These are phyloP conservation scores for Starmerella riodocensis DNA, from an alignment of 805 yeast genomes.

Conservation along the genomic window DNA sequence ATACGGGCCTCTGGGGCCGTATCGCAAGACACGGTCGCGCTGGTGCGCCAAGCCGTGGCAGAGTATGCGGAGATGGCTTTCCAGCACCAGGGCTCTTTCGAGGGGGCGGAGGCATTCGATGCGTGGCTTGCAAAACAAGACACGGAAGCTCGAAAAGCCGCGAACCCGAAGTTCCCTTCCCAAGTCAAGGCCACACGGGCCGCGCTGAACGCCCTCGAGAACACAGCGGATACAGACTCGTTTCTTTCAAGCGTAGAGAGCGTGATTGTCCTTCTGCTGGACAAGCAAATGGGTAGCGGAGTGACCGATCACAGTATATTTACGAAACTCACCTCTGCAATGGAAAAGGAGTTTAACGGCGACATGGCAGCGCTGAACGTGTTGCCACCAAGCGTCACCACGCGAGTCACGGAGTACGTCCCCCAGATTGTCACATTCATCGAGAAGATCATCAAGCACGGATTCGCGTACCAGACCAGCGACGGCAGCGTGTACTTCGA, in stretches of 20 bases:
- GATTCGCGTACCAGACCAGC: slow-evolving; percentile 66
- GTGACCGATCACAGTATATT: slow-evolving; percentile 79
- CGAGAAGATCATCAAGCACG: slow-evolving; percentile 56
- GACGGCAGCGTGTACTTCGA: slow-evolving; percentile 97
- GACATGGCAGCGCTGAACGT: slow-evolving; percentile 84
- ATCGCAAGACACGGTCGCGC: slow-evolving; percentile 26
- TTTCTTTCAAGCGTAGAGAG: slow-evolving; percentile 51
- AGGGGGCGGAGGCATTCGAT: slow-evolving; percentile 29
- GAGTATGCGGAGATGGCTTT: slow-evolving; percentile 31
- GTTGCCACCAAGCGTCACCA: slow-evolving; percentile 67
- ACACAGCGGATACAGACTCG: slow-evolving; percentile 18
- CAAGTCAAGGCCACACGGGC: slow-evolving; percentile 47
- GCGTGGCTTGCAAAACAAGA: slow-evolving; percentile 43
- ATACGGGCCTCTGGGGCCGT: slow-evolving; percentile 29
- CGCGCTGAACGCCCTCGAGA: slow-evolving; percentile 36
- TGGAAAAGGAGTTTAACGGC: slow-evolving; percentile 74
- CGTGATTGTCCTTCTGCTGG: slow-evolving; percentile 60
- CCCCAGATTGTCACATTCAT: slow-evolving; percentile 84
- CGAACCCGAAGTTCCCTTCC: slow-evolving; percentile 81
- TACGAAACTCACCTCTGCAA: slow-evolving; percentile 65
- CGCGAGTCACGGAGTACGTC: slow-evolving; percentile 89
- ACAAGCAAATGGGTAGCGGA: slow-evolving; percentile 53
- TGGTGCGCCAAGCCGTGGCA: slow-evolving; percentile 19
- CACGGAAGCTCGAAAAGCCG: slow-evolving; percentile 36
- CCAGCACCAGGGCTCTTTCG: slow-evolving; percentile 13